Evolutionary conservation across 2,329 filamentous ascomycete species (phyloP).

Genomic region (Sarocladium kiliense): DNA sequence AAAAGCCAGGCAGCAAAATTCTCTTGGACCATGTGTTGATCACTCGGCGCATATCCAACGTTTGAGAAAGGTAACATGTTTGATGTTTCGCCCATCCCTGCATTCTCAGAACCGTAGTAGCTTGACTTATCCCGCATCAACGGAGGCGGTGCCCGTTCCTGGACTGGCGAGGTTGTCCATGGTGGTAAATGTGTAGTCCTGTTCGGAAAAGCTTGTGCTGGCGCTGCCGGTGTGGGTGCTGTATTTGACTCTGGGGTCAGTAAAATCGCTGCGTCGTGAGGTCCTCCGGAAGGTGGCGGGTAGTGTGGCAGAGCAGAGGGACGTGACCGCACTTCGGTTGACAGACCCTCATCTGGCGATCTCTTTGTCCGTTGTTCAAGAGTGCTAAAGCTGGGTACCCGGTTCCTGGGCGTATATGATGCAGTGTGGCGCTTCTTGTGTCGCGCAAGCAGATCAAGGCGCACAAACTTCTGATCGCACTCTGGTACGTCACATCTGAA

Average conservation of each 20-base stretch:
- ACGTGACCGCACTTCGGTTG: conserved; percentile 13
- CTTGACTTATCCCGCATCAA: conserved; percentile 32
- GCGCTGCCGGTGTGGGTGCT: conserved; percentile 20
- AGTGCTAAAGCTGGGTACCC: conserved; percentile 42
- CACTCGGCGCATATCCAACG: conserved; percentile 22
- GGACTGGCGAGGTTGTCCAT: conserved; percentile 23
- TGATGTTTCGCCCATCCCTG: conserved; percentile 25
- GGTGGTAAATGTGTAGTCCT: conserved; percentile 16
- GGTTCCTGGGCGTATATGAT: conserved; percentile 45
- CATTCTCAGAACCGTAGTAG: conserved; percentile 29
- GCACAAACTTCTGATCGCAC: conserved; percentile 72
- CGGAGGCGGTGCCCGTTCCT: conserved; percentile 25
- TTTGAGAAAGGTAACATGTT: conserved; percentile 24
- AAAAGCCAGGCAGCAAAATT: conserved; percentile 50
- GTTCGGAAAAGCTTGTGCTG: conserved; percentile 16
- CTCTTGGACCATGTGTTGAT: conserved; percentile 29
- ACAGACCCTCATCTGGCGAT: conserved; percentile 13
- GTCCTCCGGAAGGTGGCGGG: conserved; percentile 27
- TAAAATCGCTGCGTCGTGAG: conserved; percentile 42
- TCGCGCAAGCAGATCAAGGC: conserved; percentile 68
- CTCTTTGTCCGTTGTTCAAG: conserved; percentile 2
- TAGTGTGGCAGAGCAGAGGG: conserved; percentile 10
- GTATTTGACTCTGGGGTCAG: conserved; percentile 34
- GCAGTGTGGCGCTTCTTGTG: conserved; percentile 62
- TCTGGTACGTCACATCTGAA: conserved; percentile 71